Evolutionary conservation across 495 filamentous ascomycete species (phyloP), one percentile per base, ranked within the genome.

Genomic region (Hyphodiscus hymeniophilus): DNA sequence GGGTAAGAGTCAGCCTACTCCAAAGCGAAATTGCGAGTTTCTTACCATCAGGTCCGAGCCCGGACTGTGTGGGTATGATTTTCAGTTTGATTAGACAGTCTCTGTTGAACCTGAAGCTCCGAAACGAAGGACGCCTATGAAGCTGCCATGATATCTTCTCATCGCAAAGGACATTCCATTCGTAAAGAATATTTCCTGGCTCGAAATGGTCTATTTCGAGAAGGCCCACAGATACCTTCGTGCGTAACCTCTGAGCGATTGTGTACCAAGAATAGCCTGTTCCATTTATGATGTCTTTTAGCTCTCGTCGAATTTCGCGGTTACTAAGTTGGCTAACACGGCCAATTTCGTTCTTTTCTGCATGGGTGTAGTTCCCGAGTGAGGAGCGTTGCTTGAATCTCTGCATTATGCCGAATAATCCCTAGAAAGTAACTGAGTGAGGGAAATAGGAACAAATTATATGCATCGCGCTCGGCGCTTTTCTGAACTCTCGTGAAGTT

Each of bases 111-210:
- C 7, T 15, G 31, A 30, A 39, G 35, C 36, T 48, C 13, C 22
- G 11, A 31, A 48, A 39, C 2, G 45, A 48, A 12, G 36, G 24
- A 5, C 21, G 12, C 10, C 35, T 18, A 17, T 41, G 17, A 8
- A 4, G 15, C n/a, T 48, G 3, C 45, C 45, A 48, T 5, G 6
- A 26, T 39, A 39, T 7, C 23, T 21, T 48, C 35, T 48, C 35
- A 18, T 48, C 22, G 22, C 22, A 48, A 8, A 48, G 35, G 22
- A 39, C 36, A 41, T 48, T 48, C 45, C 35, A 48, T 31, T 48
- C 35, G 40, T 39, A 48, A 18, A 34, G 33, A 39, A 48, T 41
- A 20, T 48, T 41, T 3, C 45, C 45, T 8, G 21, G 17, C 24
- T 48, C 34, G 4, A 48, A 36, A n/a, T n/a, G n/a, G 21, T 39